Evolutionary conservation across 805 yeast genomes (phyloP), one percentile per base, ranked within the genome.

Genomic region (Pichia paraexigua): DNA sequence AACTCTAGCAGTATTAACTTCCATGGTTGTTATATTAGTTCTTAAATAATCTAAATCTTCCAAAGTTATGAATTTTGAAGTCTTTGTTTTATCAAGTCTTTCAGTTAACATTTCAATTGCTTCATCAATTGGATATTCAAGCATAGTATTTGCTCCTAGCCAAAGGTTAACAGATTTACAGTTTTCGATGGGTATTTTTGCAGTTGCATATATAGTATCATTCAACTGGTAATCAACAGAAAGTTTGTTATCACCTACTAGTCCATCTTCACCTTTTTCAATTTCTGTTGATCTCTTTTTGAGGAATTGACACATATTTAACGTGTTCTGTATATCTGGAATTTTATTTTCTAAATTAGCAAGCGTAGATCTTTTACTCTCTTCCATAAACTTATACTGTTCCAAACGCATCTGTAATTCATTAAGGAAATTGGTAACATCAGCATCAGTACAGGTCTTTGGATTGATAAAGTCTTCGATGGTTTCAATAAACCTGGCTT

Each of bases 141-240:
- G 74, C 98, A 94, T 92, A 10, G 92, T 91, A 60, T 90, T 96
- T 0, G 99, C 99, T 12, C 99, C 99, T n/a, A 94, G 75, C 99
- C 99, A 94, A 46, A 94, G 73, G 56, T 82, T 82, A 1, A 94
- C 98, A 2, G 71, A 66, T 25, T 77, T 67, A 48, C 77, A 64
- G 28, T 77, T 78, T 37, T 82, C 72, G 25, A 81, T 76, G 41
- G 79, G 80, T 32, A 94, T 74, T 39, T 74, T 75, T 0, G 99
- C 99, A 52, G 81, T 81, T 9, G 97, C 86, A 65, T 80, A 92
- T 41, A 94, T 75, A 0, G 99, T 92, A 63, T 94, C 98, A 67
- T 94, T 92, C 62, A 94, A 76, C 67, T 91, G 97, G 64, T 87
- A 94, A 64, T 86, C 85, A n/a, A 90, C 80, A 30, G 41, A 32